phyloP scores from a whole-genome alignment of 1,284 basidiomycete species.

The Malassezia furfur region DNA sequence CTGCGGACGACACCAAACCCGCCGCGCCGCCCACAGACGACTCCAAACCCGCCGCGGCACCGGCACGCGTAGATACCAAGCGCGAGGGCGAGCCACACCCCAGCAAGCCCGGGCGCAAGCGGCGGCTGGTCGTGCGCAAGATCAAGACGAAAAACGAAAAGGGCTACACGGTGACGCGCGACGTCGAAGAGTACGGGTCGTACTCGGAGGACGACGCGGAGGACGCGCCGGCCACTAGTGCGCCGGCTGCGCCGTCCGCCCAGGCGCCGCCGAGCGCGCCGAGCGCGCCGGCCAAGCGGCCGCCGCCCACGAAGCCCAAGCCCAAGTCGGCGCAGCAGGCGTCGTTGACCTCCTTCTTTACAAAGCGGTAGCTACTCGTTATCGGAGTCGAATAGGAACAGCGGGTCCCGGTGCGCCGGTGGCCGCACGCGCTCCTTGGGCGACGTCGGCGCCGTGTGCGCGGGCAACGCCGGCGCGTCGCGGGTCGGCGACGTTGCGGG shows the following conservation, averaged over 20 bases:
- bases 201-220: slow-evolving; percentile 26
- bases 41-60: too few relatives aligned
- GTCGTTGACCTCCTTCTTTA: slow-evolving; percentile 14
- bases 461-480: not conserved
- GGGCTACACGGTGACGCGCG: slow-evolving; percentile 29
- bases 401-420: not conserved
- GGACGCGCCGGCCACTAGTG: not conserved
- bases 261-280: not conserved
- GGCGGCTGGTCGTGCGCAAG: slow-evolving; percentile 34
- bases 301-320: not conserved
- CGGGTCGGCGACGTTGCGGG: not conserved
- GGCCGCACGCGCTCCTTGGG: not conserved
- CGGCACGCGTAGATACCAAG: slow-evolving; percentile 11
- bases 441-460: not conserved
- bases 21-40: slow-evolving; percentile 3
- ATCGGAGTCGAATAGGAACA: slow-evolving; percentile 3
- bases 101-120: slow-evolving; percentile 2
- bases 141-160: slow-evolving; percentile 34
- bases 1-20: not conserved
- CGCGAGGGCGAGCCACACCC: slow-evolving; percentile 2
- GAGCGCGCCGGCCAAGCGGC: not conserved
- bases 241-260: not conserved
- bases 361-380: slow-evolving; percentile 7
- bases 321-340: slow-evolving; percentile 5
- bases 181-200: slow-evolving; percentile 37